Evolutionary conservation across 352 stramenopile genomes (phyloP).

Genomic region (Globisporangium polare): DNA sequence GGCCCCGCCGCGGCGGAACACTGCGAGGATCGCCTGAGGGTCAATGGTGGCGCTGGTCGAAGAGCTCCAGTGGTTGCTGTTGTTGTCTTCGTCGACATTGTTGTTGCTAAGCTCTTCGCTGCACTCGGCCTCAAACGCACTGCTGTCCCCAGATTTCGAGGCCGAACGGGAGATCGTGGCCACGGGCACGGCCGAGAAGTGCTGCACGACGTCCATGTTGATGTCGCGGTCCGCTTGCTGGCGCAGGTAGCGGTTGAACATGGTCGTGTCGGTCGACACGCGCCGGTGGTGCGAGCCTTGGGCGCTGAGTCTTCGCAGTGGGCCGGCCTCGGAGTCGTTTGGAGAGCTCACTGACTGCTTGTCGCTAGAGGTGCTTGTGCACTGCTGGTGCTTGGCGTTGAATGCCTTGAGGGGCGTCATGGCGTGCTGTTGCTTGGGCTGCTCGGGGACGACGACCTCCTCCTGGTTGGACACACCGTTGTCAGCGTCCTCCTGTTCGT

Average conservation of each 20-base stretch:
- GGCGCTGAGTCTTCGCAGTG: slow-evolving; percentile 44
- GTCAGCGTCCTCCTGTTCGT: slow-evolving; percentile 19
- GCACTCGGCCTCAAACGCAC: neutral
- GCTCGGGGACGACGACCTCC: slow-evolving; percentile 11
- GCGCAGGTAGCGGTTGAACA: slow-evolving; percentile 56
- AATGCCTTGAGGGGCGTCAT: slow-evolving; percentile 12
- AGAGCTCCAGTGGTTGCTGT: neutral
- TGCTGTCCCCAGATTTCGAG: neutral
- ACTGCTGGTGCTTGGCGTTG: slow-evolving; percentile 19
- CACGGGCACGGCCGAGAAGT: slow-evolving; percentile 48
- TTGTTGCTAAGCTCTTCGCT: slow-evolving; percentile 22
- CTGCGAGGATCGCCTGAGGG: slow-evolving; percentile 27
- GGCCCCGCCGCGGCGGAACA: slow-evolving; percentile 38
- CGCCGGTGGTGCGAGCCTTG: slow-evolving; percentile 64
- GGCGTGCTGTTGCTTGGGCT: slow-evolving; percentile 3
- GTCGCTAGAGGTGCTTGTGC: neutral
- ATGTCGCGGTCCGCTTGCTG: slow-evolving; percentile 63
- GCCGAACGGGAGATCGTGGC: slow-evolving; percentile 31
- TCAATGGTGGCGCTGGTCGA: slow-evolving; percentile 26
- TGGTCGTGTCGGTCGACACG: slow-evolving; percentile 68
- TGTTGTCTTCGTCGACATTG: slow-evolving; percentile 27
- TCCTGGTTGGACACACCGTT: slow-evolving; percentile 28
- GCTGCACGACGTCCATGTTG: slow-evolving; percentile 41
- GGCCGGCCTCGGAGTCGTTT: slow-evolving; percentile 40
- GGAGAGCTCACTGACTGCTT: slow-evolving; percentile 16